Base-by-base conservation (phyloP, 129 eudicot genomes). In the Ambrosia artemisiifolia region DNA sequence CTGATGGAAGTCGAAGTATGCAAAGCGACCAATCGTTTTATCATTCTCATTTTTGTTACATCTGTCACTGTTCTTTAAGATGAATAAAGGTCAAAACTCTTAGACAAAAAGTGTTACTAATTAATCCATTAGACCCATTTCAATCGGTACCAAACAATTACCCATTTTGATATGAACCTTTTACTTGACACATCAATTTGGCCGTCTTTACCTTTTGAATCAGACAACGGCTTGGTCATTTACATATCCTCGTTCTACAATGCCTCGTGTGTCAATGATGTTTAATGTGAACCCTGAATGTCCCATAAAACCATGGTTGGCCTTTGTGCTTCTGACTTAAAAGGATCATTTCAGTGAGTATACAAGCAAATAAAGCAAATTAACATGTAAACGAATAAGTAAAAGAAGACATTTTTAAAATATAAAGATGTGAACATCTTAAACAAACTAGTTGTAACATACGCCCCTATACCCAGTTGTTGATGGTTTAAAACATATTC, bases 201-300 rank as follows among this genome's bases (percentile, higher is more conserved):
- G 6, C 38, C 38, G 6, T 35, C 38, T 35, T 35, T 28, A 88
- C 95, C 89, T 85, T 78, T 88, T 88, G 44, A 88, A 83, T 71
- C 79, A 74, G 20, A 81, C 88, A 47, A 91, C 73, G 0, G 78
- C 85, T 75, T 83, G 92, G 51, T 82, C 85, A 70, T 79, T 88
- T 51, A 91, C 83, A 73, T 75, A 88, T 73, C 97, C 97, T 75
- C 86, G 92, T 80, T 88, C 95, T 43, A 83, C 85, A 11, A 91
- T 88, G n/a, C 97, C 95, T n/a, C 90, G 95, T 59, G 97, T 91
- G 66, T 88, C 97, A 38, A 91, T 82, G 42, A 88, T 78, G 76
- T 88, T 86, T 75, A 91, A 73, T 11, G 92, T 88, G 72, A 88
- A 88, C 56, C 90, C 92, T 42, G 87, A 79, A 43, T 88, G 67